Percentiles rank a stretch among this genome's conserved stretches.
Conservation (phyloP, 164 flowering plant genomes). For the Euptelea pleiosperma region DNA sequence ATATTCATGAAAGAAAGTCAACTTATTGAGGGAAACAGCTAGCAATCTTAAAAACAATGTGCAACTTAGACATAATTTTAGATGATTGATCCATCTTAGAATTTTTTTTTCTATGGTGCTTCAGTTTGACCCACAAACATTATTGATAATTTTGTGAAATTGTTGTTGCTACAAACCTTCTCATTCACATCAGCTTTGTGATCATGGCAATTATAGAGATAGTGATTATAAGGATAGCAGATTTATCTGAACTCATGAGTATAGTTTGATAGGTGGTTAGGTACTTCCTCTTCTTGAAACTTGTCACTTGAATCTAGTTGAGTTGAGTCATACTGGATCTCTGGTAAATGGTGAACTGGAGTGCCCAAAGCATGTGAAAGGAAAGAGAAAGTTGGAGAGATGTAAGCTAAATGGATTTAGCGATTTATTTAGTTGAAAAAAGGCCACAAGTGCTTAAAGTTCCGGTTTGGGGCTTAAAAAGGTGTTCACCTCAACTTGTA, state of each 20-base stretch:
- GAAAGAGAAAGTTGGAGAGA: neutral
- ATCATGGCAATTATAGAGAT: neutral
- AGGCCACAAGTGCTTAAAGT: no score
- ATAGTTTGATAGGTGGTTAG: neutral
- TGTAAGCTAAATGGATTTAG: neutral
- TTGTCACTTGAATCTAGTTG: neutral
- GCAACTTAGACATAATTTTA: no score
- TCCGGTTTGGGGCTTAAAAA: no score
- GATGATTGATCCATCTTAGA: no score
- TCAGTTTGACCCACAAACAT: no score
- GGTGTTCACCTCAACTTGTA: no score
- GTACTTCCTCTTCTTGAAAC: neutral
- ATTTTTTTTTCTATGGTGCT: neutral
- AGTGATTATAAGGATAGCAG: neutral
- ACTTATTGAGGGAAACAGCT: no score
- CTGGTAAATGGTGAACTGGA: no score
- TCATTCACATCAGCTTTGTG: neutral
- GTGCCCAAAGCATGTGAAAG: no score
- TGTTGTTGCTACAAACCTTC: neutral
- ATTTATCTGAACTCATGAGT: neutral
- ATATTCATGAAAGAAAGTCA: no score
- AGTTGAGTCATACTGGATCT: neutral
- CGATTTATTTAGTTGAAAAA: no score
- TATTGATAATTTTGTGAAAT: neutral
- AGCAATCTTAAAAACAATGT: neutral